Base-by-base conservation (phyloP, 306 rosid species). In the Alnus glutinosa region DNA sequence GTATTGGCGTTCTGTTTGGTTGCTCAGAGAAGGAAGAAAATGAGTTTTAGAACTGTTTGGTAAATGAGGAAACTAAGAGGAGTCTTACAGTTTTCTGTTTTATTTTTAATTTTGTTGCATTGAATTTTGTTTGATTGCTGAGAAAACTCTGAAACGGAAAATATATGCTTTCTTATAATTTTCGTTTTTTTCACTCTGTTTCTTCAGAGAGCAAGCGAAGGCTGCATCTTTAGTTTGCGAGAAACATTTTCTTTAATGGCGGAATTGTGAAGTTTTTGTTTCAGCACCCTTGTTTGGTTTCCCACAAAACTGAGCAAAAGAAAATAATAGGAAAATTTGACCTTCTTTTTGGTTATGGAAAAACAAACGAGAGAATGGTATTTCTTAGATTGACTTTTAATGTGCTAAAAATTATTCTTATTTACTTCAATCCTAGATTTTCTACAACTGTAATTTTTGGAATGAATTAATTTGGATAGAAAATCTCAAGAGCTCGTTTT, bases 301-400 rank as follows among this genome's bases (percentile, higher is more conserved):
- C 44, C 44, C 44, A 39, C n/a, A 77, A 77, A 84, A 55, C 55
- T 51, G 5, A 81, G 34, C 3, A 19, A 54, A 54, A 19, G 12
- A 70, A 70, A 4, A 42, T 4, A 5, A 42, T 5, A 42, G 46
- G 46, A 42, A 42, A 42, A 42, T 42, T 42, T 73, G 73, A 77
- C 69, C 30, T 5, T 76, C 61, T 32, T 39, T 51, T 14, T 75
- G 78, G 37, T 79, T 77, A 64, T 80, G 87, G 78, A 75, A 72
- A 63, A 63, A 57, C 3, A 8, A 57, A 52, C 58, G n/a, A 52
- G 58, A 0, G 58, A 57, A 19, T 19, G 13, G 30, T n/a, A n/a
- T 18, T n/a, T 18, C 18, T 57, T 57, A 14, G 1, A 19, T 18
- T 57, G 63, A 57, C 32, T 19, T 57, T 57, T 14, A 16, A 54